A percentile compares a stretch with the other conserved stretches of the same genome.
These are phyloP conservation scores for Fusarium sp. DNA, from an alignment of 2,329 filamentous ascomycete species.

Conservation along the genomic window DNA sequence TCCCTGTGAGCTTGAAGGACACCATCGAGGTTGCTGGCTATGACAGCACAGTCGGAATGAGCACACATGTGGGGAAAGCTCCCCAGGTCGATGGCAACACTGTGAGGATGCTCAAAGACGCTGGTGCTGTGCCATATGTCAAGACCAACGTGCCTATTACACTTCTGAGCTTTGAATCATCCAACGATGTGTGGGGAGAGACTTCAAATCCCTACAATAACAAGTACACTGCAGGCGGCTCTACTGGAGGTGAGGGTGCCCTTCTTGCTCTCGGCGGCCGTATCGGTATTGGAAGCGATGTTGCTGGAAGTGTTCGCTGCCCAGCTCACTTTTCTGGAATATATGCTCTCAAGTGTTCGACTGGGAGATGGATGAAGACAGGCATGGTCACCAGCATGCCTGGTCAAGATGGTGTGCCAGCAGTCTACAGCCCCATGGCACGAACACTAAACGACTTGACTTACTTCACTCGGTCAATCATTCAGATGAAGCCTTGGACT, in stretches of 20 bases:
- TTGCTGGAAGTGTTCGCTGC: slow-evolving; percentile 84
- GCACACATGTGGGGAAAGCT: slow-evolving; percentile 73
- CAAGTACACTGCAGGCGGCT: slow-evolving; percentile 88
- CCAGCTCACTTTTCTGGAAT: slow-evolving; percentile 91
- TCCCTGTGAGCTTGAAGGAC: slow-evolving; percentile 86
- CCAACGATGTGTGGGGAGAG: slow-evolving; percentile 80
- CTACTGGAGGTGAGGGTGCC: slow-evolving; percentile 84
- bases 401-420: slow-evolving; percentile 87
- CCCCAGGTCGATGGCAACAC: slow-evolving; percentile 72
- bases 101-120: slow-evolving; percentile 81
- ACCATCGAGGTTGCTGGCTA: slow-evolving; percentile 81
- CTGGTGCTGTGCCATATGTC: slow-evolving; percentile 87
- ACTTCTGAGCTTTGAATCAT: slow-evolving; percentile 83
- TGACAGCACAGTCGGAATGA: slow-evolving; percentile 83
- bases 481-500: slow-evolving; percentile 85
- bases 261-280: slow-evolving; percentile 82
- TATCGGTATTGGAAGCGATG: slow-evolving; percentile 90
- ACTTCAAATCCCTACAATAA: slow-evolving; percentile 82
- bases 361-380: slow-evolving; percentile 86
- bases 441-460: slow-evolving; percentile 80
- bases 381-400: slow-evolving; percentile 88
- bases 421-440: slow-evolving; percentile 92
- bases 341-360: slow-evolving; percentile 86
- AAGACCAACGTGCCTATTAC: slow-evolving; percentile 93
- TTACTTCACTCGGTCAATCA: slow-evolving; percentile 81